Percentiles rank a stretch among this genome's conserved stretches.
Conservation (phyloP, 768 basidiomycete species). For the Russula earlei region DNA sequence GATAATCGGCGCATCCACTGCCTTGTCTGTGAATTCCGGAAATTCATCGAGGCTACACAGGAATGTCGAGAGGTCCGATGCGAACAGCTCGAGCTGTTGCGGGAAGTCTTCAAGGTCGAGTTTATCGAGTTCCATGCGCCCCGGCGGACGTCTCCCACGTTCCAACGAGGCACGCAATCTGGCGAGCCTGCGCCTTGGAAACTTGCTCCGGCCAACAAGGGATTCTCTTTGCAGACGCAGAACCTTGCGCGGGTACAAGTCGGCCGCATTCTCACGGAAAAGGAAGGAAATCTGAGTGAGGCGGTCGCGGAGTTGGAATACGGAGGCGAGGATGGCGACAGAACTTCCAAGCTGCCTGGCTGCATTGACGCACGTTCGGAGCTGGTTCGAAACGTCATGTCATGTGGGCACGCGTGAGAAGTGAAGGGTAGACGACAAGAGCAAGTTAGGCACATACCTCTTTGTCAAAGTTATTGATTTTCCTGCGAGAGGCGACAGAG, state of each 20-base stretch:
- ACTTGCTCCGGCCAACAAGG: constrained; percentile 30
- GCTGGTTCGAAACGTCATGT: constrained; percentile 29
- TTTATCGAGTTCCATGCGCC: constrained; percentile 44
- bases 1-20: constrained; percentile 54
- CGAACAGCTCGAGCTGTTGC: constrained; percentile 50
- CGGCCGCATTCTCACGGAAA: constrained; percentile 67
- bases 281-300: constrained; percentile 59
- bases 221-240: constrained; percentile 33
- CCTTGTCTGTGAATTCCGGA: constrained; percentile 69
- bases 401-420: background rate
- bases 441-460: constrained; percentile 35
- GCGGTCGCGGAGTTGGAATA: constrained; percentile 60
- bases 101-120: constrained; percentile 64
- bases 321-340: constrained; percentile 66
- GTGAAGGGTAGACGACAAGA: constrained; percentile 6
- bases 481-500: constrained; percentile 28
- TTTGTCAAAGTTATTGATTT: constrained; percentile 53
- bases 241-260: constrained; percentile 64
- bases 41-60: constrained; percentile 66
- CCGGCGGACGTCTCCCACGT: constrained; percentile 31
- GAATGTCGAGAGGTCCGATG: constrained; percentile 57
- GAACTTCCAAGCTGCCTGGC: constrained; percentile 69
- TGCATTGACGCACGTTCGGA: constrained; percentile 72
- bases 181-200: constrained; percentile 28
- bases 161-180: constrained; percentile 29